Percentiles rank a stretch among this genome's conserved stretches.
These are phyloP conservation scores for Leccinum fibrillosum DNA, from an alignment of 768 basidiomycete species.

Conservation along the genomic window DNA sequence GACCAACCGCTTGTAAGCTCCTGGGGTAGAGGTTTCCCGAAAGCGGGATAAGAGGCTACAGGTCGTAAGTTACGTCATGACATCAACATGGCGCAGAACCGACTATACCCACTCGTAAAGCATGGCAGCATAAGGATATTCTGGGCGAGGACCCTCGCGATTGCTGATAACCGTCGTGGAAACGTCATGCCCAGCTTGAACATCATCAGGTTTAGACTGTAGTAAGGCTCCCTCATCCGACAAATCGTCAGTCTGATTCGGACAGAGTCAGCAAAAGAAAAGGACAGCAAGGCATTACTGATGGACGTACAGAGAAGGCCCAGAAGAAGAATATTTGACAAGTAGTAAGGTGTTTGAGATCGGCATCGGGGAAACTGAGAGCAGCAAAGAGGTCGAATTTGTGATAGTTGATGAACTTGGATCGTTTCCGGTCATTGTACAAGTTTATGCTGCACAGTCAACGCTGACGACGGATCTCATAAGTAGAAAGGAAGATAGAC, in stretches of 20 bases:
- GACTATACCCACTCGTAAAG: conserved; percentile 33
- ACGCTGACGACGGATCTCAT: neutral
- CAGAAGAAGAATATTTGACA: conserved; percentile 38
- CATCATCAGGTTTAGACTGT: conserved; percentile 33
- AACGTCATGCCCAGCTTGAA: conserved; percentile 32
- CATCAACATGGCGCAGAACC: neutral
- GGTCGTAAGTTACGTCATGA: conserved; percentile 11
- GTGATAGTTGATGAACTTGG: conserved; percentile 35
- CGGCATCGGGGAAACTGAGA: conserved; percentile 34
- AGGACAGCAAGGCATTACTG: neutral
- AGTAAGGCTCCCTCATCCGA: conserved; percentile 36
- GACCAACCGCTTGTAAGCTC: conserved; percentile 33
- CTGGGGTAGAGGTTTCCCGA: conserved; percentile 35
- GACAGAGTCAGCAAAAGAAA: conserved; percentile 4
- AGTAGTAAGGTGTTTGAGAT: conserved; percentile 29
- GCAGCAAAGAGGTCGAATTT: conserved; percentile 39
- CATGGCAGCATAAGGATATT: conserved; percentile 38
- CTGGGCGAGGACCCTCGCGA: conserved; percentile 27
- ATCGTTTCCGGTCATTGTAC: conserved; percentile 34
- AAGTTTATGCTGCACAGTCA: conserved; percentile 25
- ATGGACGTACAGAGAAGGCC: conserved; percentile 34
- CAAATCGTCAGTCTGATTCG: conserved; percentile 33
- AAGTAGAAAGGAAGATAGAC: neutral
- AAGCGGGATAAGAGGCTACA: conserved; percentile 33
- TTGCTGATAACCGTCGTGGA: conserved; percentile 29